Evolutionary conservation across 306 rosid genomes (phyloP).

Genomic region (Prunus fruticosa): DNA sequence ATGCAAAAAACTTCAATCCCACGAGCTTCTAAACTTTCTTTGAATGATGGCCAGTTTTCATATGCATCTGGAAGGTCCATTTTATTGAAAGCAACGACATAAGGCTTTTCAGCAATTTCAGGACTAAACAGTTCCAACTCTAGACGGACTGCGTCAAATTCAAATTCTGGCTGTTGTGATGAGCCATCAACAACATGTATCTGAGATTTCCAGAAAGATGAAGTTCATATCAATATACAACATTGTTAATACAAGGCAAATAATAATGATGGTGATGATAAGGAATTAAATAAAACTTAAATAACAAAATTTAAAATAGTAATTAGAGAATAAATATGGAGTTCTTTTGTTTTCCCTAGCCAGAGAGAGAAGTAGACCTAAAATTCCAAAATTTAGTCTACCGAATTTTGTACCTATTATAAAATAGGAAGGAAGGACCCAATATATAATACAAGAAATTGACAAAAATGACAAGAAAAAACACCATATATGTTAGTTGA

Average conservation of each 20-base stretch:
- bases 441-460: background rate
- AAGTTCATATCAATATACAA: background rate
- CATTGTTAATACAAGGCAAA: background rate
- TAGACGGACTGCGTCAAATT: conserved; percentile 90
- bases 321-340: background rate
- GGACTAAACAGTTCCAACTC: conserved; percentile 89
- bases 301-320: background rate
- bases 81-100: conserved; percentile 78
- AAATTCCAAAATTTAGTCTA: background rate
- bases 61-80: conserved; percentile 98
- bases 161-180: conserved; percentile 80
- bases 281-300: background rate
- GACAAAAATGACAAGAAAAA: background rate
- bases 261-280: background rate
- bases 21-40: conserved; percentile 56
- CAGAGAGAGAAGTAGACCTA: background rate
- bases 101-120: conserved; percentile 89
- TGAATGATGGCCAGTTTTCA: conserved; percentile 78
- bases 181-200: conserved; percentile 95
- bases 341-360: background rate
- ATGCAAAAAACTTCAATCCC: conserved; percentile 79
- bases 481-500: background rate
- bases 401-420: background rate
- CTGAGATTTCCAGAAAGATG: conserved; percentile 37
- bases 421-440: background rate